Percentiles rank a stretch among this genome's conserved stretches.
These are phyloP conservation scores for Dioszegia hungarica DNA, from an alignment of 768 basidiomycete genomes.

Conservation along the genomic window DNA sequence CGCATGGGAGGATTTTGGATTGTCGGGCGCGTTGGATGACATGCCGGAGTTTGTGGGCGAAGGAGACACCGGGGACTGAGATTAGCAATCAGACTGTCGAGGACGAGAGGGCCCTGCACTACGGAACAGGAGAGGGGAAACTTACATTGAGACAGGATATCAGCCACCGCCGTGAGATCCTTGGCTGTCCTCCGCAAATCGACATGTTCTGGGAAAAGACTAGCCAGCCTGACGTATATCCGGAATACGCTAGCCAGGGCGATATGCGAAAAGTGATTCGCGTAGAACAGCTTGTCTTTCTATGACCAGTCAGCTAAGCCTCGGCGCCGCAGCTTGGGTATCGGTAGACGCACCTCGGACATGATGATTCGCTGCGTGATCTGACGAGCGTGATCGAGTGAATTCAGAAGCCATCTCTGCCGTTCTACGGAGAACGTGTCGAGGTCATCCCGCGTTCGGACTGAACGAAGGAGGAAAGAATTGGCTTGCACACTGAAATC, in stretches of 20 bases:
- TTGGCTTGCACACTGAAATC: conserved; percentile 7
- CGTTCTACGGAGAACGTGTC: conserved; percentile 2
- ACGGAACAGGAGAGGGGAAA: neutral
- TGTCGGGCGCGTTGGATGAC: neutral
- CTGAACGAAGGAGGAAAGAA: conserved; percentile 7
- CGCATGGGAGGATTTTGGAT: neutral
- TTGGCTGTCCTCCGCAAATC: conserved; percentile 10
- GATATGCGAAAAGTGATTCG: conserved; percentile 19
- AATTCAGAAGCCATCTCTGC: conserved; percentile 7
- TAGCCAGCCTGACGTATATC: conserved; percentile 17
- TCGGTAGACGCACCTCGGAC: conserved; percentile 6
- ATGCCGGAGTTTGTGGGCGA: neutral
- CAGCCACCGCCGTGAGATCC: conserved; percentile 13
- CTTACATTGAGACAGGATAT: conserved; percentile 15
- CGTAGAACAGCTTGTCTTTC: conserved; percentile 17
- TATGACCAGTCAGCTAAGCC: neutral
- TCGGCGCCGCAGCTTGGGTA: too few relatives aligned
- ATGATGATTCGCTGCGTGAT: conserved; percentile 7
- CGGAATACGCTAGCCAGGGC: conserved; percentile 10
- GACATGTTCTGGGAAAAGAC: conserved; percentile 10
- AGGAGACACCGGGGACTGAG: neutral
- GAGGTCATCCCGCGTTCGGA: conserved; percentile 7
- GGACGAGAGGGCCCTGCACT: neutral
- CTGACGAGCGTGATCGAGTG: conserved; percentile 8
- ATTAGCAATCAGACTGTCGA: too few relatives aligned